Conservation (phyloP, 2,329 filamentous ascomycete species). For the Cladosporium sp. region DNA sequence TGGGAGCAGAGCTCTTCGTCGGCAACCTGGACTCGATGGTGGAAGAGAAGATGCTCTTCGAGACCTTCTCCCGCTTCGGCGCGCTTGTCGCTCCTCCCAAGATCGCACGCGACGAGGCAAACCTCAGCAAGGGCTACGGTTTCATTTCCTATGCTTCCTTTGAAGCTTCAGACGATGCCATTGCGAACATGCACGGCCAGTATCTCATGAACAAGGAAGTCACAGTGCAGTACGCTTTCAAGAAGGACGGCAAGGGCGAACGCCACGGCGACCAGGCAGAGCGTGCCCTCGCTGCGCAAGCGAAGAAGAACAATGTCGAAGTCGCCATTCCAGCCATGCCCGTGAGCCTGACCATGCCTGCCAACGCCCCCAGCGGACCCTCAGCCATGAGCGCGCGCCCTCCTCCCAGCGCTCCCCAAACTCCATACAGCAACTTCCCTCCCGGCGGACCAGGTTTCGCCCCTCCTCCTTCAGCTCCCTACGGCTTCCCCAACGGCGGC, state of each 20-base stretch:
- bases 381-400: constrained; percentile 37
- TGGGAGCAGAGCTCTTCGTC: constrained; percentile 94
- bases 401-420: constrained; percentile 36
- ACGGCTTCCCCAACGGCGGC: constrained; percentile 4
- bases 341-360: constrained; percentile 61
- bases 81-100: constrained; percentile 80
- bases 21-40: constrained; percentile 93
- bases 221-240: constrained; percentile 96
- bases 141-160: constrained; percentile 94
- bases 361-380: constrained; percentile 38
- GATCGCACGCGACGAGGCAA: constrained; percentile 83
- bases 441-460: constrained; percentile 17
- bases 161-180: constrained; percentile 86
- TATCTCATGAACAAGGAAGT: constrained; percentile 97
- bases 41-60: constrained; percentile 92
- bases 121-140: constrained; percentile 89
- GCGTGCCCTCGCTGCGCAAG: constrained; percentile 83
- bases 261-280: constrained; percentile 93
- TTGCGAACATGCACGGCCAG: constrained; percentile 89
- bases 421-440: constrained; percentile 19
- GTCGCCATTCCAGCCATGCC: constrained; percentile 74
- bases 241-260: constrained; percentile 97
- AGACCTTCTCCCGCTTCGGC: constrained; percentile 91
- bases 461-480: constrained; percentile 14
- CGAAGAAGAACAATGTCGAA: constrained; percentile 88